Evolutionary conservation across 345 rosid species (phyloP), one percentile per base, ranked within the genome.

Genomic region (Cochlearia excelsa): DNA sequence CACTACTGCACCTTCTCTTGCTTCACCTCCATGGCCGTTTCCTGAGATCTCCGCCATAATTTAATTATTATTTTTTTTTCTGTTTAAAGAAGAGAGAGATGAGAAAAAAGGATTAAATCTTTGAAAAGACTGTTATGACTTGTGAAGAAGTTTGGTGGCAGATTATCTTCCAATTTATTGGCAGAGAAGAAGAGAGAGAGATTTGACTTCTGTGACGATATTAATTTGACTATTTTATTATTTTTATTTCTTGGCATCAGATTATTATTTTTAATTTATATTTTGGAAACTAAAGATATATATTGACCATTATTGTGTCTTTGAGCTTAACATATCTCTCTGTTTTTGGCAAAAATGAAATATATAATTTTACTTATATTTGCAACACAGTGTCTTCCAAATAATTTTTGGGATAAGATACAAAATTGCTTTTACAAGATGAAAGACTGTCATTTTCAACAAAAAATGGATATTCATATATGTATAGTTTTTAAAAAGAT

Each of bases 31-130:
- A 28, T 71, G 61, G 8, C 57, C 51, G 56, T 63, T 73, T 46
- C 64, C 64, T 1, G 60, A 30, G 46, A 53, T 72, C 62, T 80
- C 85, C 16, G 80, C 93, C 95, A 87, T 90, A 48, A 33, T 34
- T 31, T 6, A 1, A 29, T 52, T 27, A 27, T 29, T 41, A n/a
- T n/a, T n/a, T n/a, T n/a, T n/a, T n/a, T n/a, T n/a, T n/a, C n/a
- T n/a, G n/a, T 41, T 7, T 29, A 29, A 39, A 1, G 35, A 31
- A 42, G 33, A 48, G 29, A 48, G 45, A 54, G 26, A 50, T 44
- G 5, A 4, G 23, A 2, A 41, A n/a, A 41, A 46, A 35, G 34
- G 10, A 2, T 39, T 37, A 7, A 42, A 44, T 26, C 31, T 70
- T 49, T 7, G 38, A 63, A n/a, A 45, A 2, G 59, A n/a, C 38